Evolutionary conservation across 257 asterid genomes (phyloP), one percentile per base, ranked within the genome.

Genomic region (Capsicum pubescens): DNA sequence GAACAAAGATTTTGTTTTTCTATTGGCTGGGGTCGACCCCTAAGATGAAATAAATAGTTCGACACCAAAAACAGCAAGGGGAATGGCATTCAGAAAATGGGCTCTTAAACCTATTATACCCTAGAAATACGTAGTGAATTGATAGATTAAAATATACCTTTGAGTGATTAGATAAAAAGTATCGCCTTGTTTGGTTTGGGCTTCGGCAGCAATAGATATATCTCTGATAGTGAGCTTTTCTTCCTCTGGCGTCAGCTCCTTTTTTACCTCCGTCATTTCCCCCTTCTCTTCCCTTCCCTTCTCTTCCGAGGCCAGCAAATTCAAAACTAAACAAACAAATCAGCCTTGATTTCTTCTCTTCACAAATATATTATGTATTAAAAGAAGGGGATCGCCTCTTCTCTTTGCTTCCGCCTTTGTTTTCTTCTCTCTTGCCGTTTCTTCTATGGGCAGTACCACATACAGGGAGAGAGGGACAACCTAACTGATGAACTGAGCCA

Each of bases 241-340:
- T 71, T 95, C 96, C 92, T 93, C 99, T 84, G 95, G 97, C 87
- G 97, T 88, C 91, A 89, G 93, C 91, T 86, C 89, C 95, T 88
- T 85, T 52, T 87, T 87, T 87, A 87, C 93, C 93, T 93, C 95
- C 90, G 90, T 94, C 93, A 83, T 84, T 84, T 39, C 44, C 52
- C 80, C 80, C 52, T 8, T 10, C 39, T 44, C 55, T 35, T 55
- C 48, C 36, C 42, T 39, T 39, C 42, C 42, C 42, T 39, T 39
- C 42, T 39, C 44, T 39, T 39, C 44, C 44, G 44, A 39, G 44
- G 44, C 44, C 44, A 3, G 66, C n/a, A 55, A 60, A 56, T 32
- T 56, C 12, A 56, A 21, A 26, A 21, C 16, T 63, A 26, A 63
- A 21, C 35, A 63, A 63, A 21, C 72, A 66, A 66, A 35, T 13